Percentiles rank a stretch among this genome's conserved stretches.
These are phyloP conservation scores for Avena atlantica DNA, from an alignment of 176 grass and related monocot genomes.

Conservation along the genomic window DNA sequence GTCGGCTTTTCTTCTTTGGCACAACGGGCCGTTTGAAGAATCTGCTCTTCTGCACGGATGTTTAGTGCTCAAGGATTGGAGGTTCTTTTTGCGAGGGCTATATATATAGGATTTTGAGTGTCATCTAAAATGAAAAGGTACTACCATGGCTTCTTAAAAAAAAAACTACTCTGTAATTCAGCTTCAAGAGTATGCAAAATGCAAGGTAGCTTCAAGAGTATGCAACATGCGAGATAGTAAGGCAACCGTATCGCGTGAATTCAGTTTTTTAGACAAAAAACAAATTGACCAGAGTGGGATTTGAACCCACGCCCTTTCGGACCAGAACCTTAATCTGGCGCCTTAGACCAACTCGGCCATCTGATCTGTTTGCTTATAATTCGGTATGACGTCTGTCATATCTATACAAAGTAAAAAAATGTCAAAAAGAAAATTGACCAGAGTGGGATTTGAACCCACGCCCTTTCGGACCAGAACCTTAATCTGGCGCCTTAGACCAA, in stretches of 20 bases:
- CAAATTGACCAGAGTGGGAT: constrained; percentile 18
- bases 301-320: constrained; percentile 87
- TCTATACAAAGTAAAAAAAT: too few relatives aligned
- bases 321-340: constrained; percentile 79
- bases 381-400: too few relatives aligned
- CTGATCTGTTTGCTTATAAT: not conserved
- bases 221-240: too few relatives aligned
- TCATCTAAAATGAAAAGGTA: too few relatives aligned
- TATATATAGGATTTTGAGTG: too few relatives aligned
- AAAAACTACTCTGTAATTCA: too few relatives aligned
- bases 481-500: constrained; percentile 91
- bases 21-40: not conserved
- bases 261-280: not conserved
- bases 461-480: constrained; percentile 79
- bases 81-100: not conserved
- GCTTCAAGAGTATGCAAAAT: too few relatives aligned
- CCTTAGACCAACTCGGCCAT: constrained; percentile 95
- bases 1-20: not conserved
- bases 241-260: too few relatives aligned
- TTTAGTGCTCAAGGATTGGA: not conserved
- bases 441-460: constrained; percentile 85
- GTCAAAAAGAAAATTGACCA: not conserved
- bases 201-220: too few relatives aligned
- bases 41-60: not conserved
- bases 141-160: too few relatives aligned